phyloP scores from a whole-genome alignment of 345 rosid genomes.

The Orychophragmus violaceus region DNA sequence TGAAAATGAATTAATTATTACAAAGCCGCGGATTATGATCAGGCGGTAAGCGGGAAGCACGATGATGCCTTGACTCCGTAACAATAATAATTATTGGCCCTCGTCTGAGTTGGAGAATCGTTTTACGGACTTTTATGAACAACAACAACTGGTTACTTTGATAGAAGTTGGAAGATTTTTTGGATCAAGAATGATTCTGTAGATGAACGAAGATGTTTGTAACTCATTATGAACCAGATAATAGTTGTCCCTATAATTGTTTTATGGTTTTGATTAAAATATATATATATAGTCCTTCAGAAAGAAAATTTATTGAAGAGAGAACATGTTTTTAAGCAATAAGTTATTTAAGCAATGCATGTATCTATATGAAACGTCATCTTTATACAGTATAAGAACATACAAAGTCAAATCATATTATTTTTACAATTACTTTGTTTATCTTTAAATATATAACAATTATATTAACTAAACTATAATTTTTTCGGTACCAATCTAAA shows the following conservation, averaged over 20 bases:
- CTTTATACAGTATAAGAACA: too few species aligned
- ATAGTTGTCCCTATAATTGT: background rate
- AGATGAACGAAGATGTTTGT: background rate
- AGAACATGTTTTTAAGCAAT: background rate
- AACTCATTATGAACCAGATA: background rate
- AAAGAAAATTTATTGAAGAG: background rate
- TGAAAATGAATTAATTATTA: background rate
- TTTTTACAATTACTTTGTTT: background rate
- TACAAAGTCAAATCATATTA: background rate
- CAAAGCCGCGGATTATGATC: slow-evolving; percentile 6
- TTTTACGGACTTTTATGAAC: background rate
- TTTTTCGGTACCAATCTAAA: too few species aligned
- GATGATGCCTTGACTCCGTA: too few species aligned
- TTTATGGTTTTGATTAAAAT: background rate
- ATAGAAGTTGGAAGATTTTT: background rate
- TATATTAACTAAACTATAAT: too few species aligned
- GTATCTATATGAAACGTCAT: background rate
- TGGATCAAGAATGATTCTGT: background rate
- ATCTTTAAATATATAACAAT: too few species aligned
- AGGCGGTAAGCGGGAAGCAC: too few species aligned
- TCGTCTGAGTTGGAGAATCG: slow-evolving; percentile 1
- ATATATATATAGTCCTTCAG: background rate
- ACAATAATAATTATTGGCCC: too few species aligned
- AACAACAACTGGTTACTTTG: background rate
- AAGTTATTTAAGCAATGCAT: background rate